Base-by-base conservation (phyloP, 345 rosid genomes). In the Triadica sebifera region DNA sequence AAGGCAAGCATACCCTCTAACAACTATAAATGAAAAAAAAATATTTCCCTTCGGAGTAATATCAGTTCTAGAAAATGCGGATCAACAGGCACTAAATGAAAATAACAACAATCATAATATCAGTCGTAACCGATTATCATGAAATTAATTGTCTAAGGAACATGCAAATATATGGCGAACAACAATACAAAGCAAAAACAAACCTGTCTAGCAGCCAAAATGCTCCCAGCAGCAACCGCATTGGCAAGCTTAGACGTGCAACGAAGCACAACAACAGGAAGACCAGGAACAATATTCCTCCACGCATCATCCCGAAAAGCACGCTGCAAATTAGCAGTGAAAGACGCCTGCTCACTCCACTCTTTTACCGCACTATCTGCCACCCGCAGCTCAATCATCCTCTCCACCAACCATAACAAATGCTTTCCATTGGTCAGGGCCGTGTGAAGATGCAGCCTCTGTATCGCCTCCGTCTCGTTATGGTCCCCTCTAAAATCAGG, bases 381-480 rank as follows among this genome's bases (percentile, higher is more conserved):
- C 47, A 90, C 90, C 34, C 85, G 79, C 82, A 90, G 70, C 85
- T 90, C 94, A 55, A 90, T 85, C 94, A 90, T 90, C 85, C 94
- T 84, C 87, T 90, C 92, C 67, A 90, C 81, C 72, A 90, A 37
- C 92, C 94, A 90, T 72, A 83, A 29, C 80, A 90, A 79, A 72
- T 88, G 94, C 74, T 78, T 84, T 67, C 89, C 88, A 43, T 81
- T 83, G 3, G 90, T 84, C 88, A 86, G 75, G 0, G 90, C 92
- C 5, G 79, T 87, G 67, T 90, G 94, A 84, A 90, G 74, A 79
- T 87, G 83, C 80, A 88, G 46, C 82, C 94, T 74, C 83, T 90
- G 92, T 22, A 86, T 87, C 0, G 90, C 94, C 85, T 90, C 90
- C 15, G 88, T 90, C 89, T 90, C 94, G 49, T 86, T 86, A 61